phyloP scores from a whole-genome alignment of 192 early-diverging fungal species.

The Endogone sp. region DNA sequence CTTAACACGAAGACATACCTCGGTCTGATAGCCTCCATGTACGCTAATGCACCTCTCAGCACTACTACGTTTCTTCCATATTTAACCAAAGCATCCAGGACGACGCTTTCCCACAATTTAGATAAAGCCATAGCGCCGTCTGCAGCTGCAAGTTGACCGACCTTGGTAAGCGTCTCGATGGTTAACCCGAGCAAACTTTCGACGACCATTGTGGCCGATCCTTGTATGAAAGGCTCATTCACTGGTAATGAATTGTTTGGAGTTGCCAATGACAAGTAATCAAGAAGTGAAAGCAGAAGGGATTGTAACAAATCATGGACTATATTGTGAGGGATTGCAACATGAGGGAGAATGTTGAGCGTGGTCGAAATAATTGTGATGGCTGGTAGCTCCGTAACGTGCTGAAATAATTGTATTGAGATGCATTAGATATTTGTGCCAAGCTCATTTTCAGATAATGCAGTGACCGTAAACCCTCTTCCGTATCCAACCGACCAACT shows the following conservation, averaged over 20 bases:
- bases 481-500: too few relatives aligned
- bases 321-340: conserved; percentile 26
- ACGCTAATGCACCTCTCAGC: conserved; percentile 37
- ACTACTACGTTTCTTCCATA: conserved; percentile 45
- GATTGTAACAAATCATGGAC: conserved; percentile 21
- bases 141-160: conserved; percentile 4
- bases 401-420: conserved; percentile 7
- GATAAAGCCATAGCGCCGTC: conserved; percentile 16
- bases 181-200: conserved; percentile 45
- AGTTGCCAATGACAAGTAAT: conserved; percentile 18
- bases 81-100: conserved; percentile 34
- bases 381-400: conserved; percentile 14
- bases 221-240: conserved; percentile 34
- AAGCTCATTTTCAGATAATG: background rate
- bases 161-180: conserved; percentile 37
- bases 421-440: conserved; percentile 4
- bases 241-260: conserved; percentile 22
- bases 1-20: too few relatives aligned
- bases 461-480: background rate
- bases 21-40: conserved; percentile 25
- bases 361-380: conserved; percentile 37
- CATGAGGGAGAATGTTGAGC: conserved; percentile 38
- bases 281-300: conserved; percentile 23
- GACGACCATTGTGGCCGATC: conserved; percentile 36
- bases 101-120: conserved; percentile 29